Evolutionary conservation across 2,329 filamentous ascomycete species (phyloP).

Genomic region (Ceratocystis diversiconidia): DNA sequence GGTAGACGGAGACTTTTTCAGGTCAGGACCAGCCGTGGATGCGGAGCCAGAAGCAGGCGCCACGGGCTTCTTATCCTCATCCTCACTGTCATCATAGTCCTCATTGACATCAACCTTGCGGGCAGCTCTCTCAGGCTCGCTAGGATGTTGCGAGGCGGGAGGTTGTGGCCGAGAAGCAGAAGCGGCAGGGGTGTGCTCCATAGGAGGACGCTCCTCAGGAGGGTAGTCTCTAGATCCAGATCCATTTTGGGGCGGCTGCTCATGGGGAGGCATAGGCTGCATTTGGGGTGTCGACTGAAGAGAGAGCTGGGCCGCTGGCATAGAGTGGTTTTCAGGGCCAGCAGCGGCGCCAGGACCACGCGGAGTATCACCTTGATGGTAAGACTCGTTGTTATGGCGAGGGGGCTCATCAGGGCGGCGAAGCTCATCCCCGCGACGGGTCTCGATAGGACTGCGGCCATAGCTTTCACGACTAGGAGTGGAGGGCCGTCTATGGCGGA

Average conservation of each 20-base stretch:
- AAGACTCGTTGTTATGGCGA: slow-evolving; percentile 61
- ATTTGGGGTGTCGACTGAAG: slow-evolving; percentile 48
- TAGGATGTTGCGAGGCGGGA: slow-evolving; percentile 28
- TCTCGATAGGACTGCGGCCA: slow-evolving; percentile 65
- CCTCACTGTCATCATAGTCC: slow-evolving; percentile 88
- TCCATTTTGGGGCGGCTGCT: slow-evolving; percentile 27
- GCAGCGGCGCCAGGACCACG: slow-evolving; percentile 41
- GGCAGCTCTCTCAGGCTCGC: slow-evolving; percentile 69
- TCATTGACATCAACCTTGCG: slow-evolving; percentile 96
- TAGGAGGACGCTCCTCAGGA: slow-evolving; percentile 42
- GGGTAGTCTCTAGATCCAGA: slow-evolving; percentile 39
- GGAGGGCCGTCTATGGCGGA: slow-evolving; percentile 62
- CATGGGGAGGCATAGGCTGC: slow-evolving; percentile 39
- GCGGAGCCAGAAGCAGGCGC: slow-evolving; percentile 27
- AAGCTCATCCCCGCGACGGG: slow-evolving; percentile 49
- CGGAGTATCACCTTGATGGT: slow-evolving; percentile 86
- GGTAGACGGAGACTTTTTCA: slow-evolving; percentile 34
- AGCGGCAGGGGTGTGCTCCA: slow-evolving; percentile 27
- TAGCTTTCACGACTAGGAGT: slow-evolving; percentile 57
- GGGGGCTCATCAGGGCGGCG: slow-evolving; percentile 42
- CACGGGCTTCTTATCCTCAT: slow-evolving; percentile 58
- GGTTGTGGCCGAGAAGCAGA: slow-evolving; percentile 22
- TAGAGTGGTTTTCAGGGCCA: slow-evolving; percentile 35
- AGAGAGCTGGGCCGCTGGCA: slow-evolving; percentile 41
- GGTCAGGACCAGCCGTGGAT: slow-evolving; percentile 37